These are phyloP conservation scores for Ophiostoma australiae DNA, from an alignment of 2,329 filamentous ascomycete species.

Conservation along the genomic window DNA sequence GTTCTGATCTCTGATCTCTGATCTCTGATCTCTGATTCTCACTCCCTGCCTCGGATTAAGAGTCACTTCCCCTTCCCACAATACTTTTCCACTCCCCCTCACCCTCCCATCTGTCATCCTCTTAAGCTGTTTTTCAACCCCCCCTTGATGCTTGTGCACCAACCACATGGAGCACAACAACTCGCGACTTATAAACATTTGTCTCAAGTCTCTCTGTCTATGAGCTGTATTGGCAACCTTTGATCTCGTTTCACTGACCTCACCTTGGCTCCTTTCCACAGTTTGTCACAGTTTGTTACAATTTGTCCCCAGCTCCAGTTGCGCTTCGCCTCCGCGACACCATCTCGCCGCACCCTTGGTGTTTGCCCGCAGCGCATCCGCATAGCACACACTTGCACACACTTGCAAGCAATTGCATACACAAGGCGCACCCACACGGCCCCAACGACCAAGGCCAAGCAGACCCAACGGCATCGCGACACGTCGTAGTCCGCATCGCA, in stretches of 20 bases:
- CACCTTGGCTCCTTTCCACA: background rate
- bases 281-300: background rate
- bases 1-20: background rate
- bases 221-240: background rate
- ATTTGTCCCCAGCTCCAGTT: background rate
- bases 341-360: conserved; percentile 25
- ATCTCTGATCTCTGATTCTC: background rate
- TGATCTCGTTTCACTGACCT: background rate
- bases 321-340: conserved; percentile 19
- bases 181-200: background rate
- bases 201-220: background rate
- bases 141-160: conserved; percentile 8
- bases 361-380: conserved; percentile 33
- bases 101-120: background rate
- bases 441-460: conserved; percentile 26
- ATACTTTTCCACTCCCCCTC: conserved; percentile 7
- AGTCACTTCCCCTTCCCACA: background rate
- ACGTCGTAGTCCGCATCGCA: conserved; percentile 51
- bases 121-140: background rate
- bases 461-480: conserved; percentile 58
- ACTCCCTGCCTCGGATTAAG: background rate
- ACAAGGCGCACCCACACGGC: background rate
- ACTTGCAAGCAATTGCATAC: background rate
- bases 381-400: conserved; percentile 28
- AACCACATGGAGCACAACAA: conserved; percentile 2